Percentiles rank a stretch among this genome's conserved stretches.
Conservation (phyloP, 257 asterid species). For the Datura wrightii region DNA sequence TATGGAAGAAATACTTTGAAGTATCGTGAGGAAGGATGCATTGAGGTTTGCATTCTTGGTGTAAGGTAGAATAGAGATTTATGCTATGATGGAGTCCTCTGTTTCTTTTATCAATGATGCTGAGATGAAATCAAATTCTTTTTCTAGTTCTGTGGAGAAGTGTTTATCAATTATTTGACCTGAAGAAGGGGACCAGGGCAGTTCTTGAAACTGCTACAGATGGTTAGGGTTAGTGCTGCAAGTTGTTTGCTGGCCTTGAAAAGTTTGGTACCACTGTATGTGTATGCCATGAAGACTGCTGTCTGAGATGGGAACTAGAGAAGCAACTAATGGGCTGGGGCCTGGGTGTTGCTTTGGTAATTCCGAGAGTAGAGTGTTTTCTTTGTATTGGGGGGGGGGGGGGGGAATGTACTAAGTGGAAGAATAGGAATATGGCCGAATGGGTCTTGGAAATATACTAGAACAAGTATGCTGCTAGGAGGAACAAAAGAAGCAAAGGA, state of each 20-base stretch:
- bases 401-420: neutral
- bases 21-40: neutral
- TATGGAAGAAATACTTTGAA: neutral
- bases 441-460: neutral
- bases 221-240: constrained; percentile 5
- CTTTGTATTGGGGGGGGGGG: neutral
- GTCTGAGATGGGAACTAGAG: constrained; percentile 14
- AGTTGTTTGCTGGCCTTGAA: neutral
- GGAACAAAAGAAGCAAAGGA: neutral
- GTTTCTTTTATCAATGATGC: neutral
- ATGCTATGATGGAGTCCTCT: neutral
- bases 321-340: neutral
- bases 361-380: neutral
- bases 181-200: neutral
- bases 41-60: neutral
- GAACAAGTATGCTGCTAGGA: constrained; percentile 1
- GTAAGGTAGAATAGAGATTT: neutral
- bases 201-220: neutral
- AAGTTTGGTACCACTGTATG: constrained; percentile 6
- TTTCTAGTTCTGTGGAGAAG: neutral
- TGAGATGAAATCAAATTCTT: neutral
- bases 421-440: neutral
- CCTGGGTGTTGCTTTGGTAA: constrained; percentile 13
- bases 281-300: neutral
- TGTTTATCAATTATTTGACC: neutral